Conservation (phyloP, 2,329 filamentous ascomycete genomes). For the Fusarium aywerte region DNA sequence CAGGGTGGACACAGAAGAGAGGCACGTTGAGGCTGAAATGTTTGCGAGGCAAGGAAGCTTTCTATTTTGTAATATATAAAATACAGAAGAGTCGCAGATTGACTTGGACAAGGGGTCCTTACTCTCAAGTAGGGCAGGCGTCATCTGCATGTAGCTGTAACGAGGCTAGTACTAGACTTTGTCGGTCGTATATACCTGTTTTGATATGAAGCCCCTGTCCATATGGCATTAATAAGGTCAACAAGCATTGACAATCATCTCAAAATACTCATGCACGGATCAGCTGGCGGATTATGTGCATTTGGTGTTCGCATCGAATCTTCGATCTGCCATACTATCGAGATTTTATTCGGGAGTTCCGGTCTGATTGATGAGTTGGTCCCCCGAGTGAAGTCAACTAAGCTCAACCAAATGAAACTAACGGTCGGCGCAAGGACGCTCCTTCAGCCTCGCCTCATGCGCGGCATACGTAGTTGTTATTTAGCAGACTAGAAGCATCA, state of each 20-base stretch:
- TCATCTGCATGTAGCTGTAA: constrained; percentile 27
- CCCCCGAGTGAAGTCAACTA: background rate
- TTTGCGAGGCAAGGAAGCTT: constrained; percentile 5
- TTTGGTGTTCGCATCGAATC: constrained; percentile 11
- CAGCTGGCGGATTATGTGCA: background rate
- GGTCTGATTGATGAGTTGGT: constrained; percentile 23
- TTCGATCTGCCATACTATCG: constrained; percentile 1
- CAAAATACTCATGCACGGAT: constrained; percentile 20
- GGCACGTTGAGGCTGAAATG: background rate
- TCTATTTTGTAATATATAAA: constrained; percentile 12
- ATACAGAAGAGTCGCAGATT: constrained; percentile 17
- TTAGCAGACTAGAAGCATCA: constrained; percentile 5
- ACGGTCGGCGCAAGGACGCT: constrained; percentile 11
- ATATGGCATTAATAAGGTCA: constrained; percentile 10
- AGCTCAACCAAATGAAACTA: constrained; percentile 8
- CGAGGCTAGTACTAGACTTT: constrained; percentile 19
- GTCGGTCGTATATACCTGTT: constrained; percentile 18
- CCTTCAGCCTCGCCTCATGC: constrained; percentile 19
- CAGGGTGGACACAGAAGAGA: background rate
- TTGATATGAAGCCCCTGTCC: constrained; percentile 12
- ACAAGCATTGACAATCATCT: constrained; percentile 29
- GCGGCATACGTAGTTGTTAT: background rate
- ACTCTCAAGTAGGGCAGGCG: constrained; percentile 14
- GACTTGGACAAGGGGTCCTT: constrained; percentile 15
- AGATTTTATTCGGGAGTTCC: constrained; percentile 18